These are phyloP conservation scores for Smallanthus sonchifolius DNA, from an alignment of 129 eudicot species.

Conservation along the genomic window DNA sequence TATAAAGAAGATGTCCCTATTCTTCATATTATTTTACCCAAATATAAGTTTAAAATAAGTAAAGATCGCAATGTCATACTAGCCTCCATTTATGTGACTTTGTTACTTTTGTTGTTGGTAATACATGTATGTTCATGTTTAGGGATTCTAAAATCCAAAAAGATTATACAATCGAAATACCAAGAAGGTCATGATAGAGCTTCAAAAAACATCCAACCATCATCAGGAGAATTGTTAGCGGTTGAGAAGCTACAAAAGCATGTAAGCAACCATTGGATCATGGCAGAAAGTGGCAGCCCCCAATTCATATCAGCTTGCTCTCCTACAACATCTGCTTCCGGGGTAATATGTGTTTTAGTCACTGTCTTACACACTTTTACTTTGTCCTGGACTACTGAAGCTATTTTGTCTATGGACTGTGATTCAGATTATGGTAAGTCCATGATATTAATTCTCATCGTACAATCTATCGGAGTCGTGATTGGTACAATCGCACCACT, in stretches of 20 bases:
- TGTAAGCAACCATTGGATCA: slow-evolving; percentile 6
- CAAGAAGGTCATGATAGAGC: not conserved
- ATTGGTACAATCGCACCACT: not conserved
- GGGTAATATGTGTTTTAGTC: slow-evolving; percentile 2
- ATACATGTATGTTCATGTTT: slow-evolving; percentile 10
- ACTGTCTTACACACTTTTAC: not conserved
- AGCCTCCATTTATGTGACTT: not conserved
- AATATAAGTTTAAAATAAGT: not conserved
- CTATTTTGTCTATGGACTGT: not conserved
- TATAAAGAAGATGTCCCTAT: not conserved
- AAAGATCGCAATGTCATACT: not conserved
- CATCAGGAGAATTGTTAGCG: not conserved
- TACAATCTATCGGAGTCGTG: slow-evolving; percentile 1
- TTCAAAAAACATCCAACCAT: not conserved
- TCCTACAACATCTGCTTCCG: not conserved
- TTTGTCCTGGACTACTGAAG: not conserved
- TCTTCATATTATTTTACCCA: not conserved
- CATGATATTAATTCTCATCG: not conserved
- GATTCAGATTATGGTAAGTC: not conserved
- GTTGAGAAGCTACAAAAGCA: not conserved
- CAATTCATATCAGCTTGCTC: not conserved
- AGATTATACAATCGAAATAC: slow-evolving; percentile 7
- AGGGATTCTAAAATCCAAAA: slow-evolving; percentile 9
- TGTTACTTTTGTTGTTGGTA: not conserved
- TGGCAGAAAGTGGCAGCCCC: slow-evolving; percentile 13